Conservation (phyloP, 2,329 filamentous ascomycete species). For the Periconia macrospinosa region DNA sequence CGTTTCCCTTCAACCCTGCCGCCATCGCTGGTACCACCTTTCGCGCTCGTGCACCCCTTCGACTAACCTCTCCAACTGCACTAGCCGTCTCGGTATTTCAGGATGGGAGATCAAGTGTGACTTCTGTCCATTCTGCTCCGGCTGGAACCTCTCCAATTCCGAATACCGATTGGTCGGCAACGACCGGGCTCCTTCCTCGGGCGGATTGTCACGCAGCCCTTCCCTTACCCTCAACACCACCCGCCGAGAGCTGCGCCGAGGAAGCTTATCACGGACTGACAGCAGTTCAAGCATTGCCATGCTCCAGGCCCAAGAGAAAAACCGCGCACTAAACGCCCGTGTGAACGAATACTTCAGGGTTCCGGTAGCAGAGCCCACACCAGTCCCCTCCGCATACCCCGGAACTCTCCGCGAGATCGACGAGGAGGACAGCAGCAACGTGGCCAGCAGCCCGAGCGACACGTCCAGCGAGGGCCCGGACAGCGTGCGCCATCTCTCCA, state of each 20-base stretch:
- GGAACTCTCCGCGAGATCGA: slow-evolving; percentile 30
- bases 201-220: slow-evolving; percentile 44
- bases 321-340: slow-evolving; percentile 42
- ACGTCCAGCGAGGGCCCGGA: slow-evolving; percentile 36
- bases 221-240: slow-evolving; percentile 42
- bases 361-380: slow-evolving; percentile 19
- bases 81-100: slow-evolving; percentile 48
- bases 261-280: slow-evolving; percentile 40
- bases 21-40: slow-evolving; percentile 55
- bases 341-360: slow-evolving; percentile 44
- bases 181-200: slow-evolving; percentile 42
- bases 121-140: slow-evolving; percentile 52
- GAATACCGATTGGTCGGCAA: slow-evolving; percentile 51
- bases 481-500: slow-evolving; percentile 33
- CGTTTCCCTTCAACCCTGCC: slow-evolving; percentile 50
- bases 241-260: slow-evolving; percentile 41
- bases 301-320: slow-evolving; percentile 41
- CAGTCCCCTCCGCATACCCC: slow-evolving; percentile 27
- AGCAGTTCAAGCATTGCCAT: slow-evolving; percentile 41
- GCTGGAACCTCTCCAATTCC: slow-evolving; percentile 41
- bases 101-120: slow-evolving; percentile 54
- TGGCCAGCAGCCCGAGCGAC: slow-evolving; percentile 35
- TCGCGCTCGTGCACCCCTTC: slow-evolving; percentile 46
- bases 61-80: slow-evolving; percentile 52
- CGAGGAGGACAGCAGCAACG: slow-evolving; percentile 25